Evolutionary conservation across 2,329 filamentous ascomycete genomes (phyloP).

Genomic region (Neoarthrinium moseri): DNA sequence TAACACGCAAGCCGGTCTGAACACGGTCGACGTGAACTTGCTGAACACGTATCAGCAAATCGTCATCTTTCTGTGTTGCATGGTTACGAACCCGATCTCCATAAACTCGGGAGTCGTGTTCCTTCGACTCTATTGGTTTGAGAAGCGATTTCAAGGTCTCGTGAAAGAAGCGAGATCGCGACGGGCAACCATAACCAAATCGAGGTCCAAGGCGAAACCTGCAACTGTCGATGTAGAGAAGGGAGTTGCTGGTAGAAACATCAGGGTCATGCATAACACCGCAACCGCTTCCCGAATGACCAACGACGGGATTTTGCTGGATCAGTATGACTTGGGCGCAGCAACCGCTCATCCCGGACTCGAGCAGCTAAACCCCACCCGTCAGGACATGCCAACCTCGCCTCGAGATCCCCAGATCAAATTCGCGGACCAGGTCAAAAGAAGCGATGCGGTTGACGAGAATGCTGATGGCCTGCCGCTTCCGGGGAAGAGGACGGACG

Average conservation of each 20-base stretch:
- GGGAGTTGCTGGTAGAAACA: conserved; percentile 65
- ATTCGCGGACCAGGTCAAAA: conserved; percentile 66
- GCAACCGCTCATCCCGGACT: conserved; percentile 20
- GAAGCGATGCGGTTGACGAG: conserved; percentile 48
- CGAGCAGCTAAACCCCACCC: conserved; percentile 10
- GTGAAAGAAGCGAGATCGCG: conserved; percentile 69
- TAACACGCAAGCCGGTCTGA: conserved; percentile 90
- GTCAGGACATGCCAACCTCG: conserved; percentile 11
- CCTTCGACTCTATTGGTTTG: conserved; percentile 94
- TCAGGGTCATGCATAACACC: conserved; percentile 62
- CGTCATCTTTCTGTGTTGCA: conserved; percentile 67
- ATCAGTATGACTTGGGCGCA: conserved; percentile 34
- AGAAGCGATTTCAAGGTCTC: conserved; percentile 88
- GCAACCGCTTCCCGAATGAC: conserved; percentile 55
- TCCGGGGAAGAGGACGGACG: conserved; percentile 54
- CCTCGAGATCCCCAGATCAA: conserved; percentile 52
- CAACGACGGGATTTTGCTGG: conserved; percentile 58
- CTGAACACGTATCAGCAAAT: conserved; percentile 73
- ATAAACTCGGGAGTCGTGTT: conserved; percentile 87
- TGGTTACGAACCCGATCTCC: conserved; percentile 79
- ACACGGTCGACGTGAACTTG: conserved; percentile 69
- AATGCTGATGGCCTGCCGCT: conserved; percentile 48
- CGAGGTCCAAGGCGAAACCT: conserved; percentile 49
- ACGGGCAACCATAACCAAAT: conserved; percentile 62
- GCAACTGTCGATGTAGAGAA: conserved; percentile 52